A percentile compares a stretch with the other conserved stretches of the same genome.
Evolutionary conservation across 2,329 filamentous ascomycete genomes (phyloP).

Genomic region (Diaporthe nobilis): DNA sequence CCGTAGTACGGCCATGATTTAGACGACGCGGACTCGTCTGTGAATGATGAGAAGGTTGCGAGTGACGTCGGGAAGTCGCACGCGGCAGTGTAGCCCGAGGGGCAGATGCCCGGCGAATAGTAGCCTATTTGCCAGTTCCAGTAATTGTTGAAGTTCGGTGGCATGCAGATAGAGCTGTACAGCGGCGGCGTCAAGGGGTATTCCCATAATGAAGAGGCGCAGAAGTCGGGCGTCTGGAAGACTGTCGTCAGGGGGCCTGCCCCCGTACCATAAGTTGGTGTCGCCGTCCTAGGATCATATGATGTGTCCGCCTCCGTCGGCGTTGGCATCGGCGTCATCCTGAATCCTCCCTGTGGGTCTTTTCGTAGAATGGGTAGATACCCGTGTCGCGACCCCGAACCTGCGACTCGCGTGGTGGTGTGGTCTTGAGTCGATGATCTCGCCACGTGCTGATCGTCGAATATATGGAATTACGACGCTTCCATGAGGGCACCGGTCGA

Average conservation of each 20-base stretch:
- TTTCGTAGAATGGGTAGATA: background rate
- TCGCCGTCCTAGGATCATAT: slow-evolving; percentile 2
- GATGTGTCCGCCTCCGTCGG: slow-evolving; percentile 9
- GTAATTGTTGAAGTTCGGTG: slow-evolving; percentile 23
- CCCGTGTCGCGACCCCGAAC: background rate
- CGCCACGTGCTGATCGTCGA: slow-evolving; percentile 2
- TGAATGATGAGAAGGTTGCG: slow-evolving; percentile 2
- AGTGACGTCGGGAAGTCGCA: slow-evolving; percentile 31
- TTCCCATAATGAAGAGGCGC: slow-evolving; percentile 6
- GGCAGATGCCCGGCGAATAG: slow-evolving; percentile 44
- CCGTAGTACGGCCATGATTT: slow-evolving; percentile 22
- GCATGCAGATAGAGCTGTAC: slow-evolving; percentile 34
- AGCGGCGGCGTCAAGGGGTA: slow-evolving; percentile 18
- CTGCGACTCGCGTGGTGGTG: slow-evolving; percentile 11
- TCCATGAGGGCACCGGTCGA: background rate
- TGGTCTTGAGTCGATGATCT: background rate
- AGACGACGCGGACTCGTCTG: background rate
- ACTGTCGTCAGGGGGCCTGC: slow-evolving; percentile 33
- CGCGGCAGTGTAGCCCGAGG: slow-evolving; percentile 28
- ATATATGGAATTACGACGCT: background rate
- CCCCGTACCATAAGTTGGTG: slow-evolving; percentile 9
- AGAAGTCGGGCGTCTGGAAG: slow-evolving; percentile 35
- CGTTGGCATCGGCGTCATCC: slow-evolving; percentile 18
- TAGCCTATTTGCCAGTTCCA: slow-evolving; percentile 41
- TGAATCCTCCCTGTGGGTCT: background rate